phyloP scores from a whole-genome alignment of 2,329 filamentous ascomycete species.

The Fusarium lyarnte region DNA sequence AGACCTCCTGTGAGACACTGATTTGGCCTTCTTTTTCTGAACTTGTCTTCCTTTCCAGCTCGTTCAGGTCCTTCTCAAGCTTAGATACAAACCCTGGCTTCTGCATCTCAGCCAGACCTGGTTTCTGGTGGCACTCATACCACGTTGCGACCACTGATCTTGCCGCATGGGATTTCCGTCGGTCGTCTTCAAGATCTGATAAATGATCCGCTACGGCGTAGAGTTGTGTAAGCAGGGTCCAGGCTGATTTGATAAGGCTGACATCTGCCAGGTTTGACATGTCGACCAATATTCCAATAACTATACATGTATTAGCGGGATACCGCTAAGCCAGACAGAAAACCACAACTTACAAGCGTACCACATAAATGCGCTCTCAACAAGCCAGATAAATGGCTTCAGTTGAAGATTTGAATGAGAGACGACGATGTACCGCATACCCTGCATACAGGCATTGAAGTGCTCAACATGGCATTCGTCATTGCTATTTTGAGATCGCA shows the following conservation, averaged over 20 bases:
- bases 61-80: not conserved
- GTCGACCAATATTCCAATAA: constrained; percentile 17
- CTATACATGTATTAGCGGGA: not conserved
- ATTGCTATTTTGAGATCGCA: not conserved
- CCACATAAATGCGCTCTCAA: not conserved
- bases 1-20: not conserved
- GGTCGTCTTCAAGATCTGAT: constrained; percentile 7
- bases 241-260: not conserved
- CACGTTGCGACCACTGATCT: constrained; percentile 16
- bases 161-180: constrained; percentile 5
- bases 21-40: accelerated
- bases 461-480: constrained; percentile 15
- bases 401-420: not conserved
- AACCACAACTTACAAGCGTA: constrained; percentile 7
- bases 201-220: not conserved
- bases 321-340: accelerated
- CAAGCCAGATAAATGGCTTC: constrained; percentile 1
- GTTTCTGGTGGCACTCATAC: constrained; percentile 21
- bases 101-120: not conserved
- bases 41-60: not conserved
- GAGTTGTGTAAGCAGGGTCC: not conserved
- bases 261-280: constrained; percentile 7
- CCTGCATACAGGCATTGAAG: constrained; percentile 18
- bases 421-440: not conserved
- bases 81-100: constrained; percentile 12